phyloP scores from a whole-genome alignment of 2,329 filamentous ascomycete genomes.

The Mycosphaerella arachidis region DNA sequence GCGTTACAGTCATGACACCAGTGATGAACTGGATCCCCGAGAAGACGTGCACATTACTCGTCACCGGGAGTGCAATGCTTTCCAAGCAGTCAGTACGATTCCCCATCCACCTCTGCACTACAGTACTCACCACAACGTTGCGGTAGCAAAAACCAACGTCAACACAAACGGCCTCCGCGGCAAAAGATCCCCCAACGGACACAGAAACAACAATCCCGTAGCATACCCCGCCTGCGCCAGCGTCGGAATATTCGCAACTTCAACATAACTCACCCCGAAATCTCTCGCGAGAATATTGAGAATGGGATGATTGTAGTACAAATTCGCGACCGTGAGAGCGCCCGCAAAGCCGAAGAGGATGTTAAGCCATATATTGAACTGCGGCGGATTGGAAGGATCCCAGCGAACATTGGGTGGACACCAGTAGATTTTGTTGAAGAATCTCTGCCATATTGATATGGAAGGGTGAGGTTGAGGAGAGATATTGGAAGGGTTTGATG shows the following conservation, averaged over 20 bases:
- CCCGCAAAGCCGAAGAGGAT: slow-evolving; percentile 63
- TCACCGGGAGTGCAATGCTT: slow-evolving; percentile 69
- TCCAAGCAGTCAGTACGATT: neutral
- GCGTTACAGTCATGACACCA: slow-evolving; percentile 75
- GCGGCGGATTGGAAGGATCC: slow-evolving; percentile 60
- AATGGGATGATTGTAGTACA: slow-evolving; percentile 79
- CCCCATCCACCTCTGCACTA: slow-evolving; percentile 9
- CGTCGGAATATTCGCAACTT: slow-evolving; percentile 65
- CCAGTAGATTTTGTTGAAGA: slow-evolving; percentile 46
- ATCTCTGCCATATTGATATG: slow-evolving; percentile 22
- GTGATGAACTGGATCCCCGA: slow-evolving; percentile 66
- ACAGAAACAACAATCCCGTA: slow-evolving; percentile 66
- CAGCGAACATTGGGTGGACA: slow-evolving; percentile 65
- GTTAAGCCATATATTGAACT: slow-evolving; percentile 65
- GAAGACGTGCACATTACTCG: slow-evolving; percentile 60
- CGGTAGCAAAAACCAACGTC: slow-evolving; percentile 58
- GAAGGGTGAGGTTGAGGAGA: neutral
- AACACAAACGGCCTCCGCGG: slow-evolving; percentile 66
- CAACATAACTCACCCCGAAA: slow-evolving; percentile 66
- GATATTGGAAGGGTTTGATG: neutral
- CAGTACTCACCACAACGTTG: slow-evolving; percentile 56
- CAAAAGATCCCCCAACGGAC: slow-evolving; percentile 68
- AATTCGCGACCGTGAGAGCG: slow-evolving; percentile 70
- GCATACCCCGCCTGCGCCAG: slow-evolving; percentile 78
- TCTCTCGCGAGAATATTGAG: slow-evolving; percentile 68